Conservation (phyloP, 805 yeast genomes). For the Isabelozyma pseudorhagii region DNA sequence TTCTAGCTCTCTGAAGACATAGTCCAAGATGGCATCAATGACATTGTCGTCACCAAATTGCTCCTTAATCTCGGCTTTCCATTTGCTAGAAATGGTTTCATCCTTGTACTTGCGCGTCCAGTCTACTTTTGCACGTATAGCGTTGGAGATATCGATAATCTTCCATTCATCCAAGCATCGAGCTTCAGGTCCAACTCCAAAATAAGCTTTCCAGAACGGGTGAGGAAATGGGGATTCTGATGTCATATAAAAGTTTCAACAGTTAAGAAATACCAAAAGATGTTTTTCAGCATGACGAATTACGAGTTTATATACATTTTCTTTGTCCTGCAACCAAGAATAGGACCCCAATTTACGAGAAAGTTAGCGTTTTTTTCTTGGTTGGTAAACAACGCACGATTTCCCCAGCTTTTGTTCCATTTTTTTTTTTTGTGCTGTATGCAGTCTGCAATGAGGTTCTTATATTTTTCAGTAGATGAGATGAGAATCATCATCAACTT, state of each 20-base stretch:
- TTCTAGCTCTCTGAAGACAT: constrained; percentile 24
- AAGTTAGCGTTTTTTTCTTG: too few species aligned
- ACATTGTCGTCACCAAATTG: constrained; percentile 9
- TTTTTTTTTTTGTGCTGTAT: neutral
- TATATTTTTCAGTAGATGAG: neutral
- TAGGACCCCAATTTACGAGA: neutral
- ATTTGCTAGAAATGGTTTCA: constrained; percentile 10
- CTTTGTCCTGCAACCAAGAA: neutral
- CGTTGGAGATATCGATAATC: constrained; percentile 11
- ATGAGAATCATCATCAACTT: neutral
- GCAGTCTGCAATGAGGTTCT: neutral
- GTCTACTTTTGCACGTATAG: constrained; percentile 13
- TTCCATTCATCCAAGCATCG: constrained; percentile 13
- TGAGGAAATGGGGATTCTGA: constrained; percentile 10
- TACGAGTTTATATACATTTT: neutral
- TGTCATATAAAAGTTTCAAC: neutral
- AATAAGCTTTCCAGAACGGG: constrained; percentile 12
- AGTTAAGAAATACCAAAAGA: too few species aligned
- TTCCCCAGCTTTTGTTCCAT: neutral
- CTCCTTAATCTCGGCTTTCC: constrained; percentile 14
- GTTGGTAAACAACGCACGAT: neutral
- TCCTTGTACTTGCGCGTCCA: constrained; percentile 17
- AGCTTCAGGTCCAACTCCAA: constrained; percentile 9
- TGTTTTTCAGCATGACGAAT: too few species aligned
- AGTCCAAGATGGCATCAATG: constrained; percentile 18